These are phyloP conservation scores for Cystoderma amianthinum DNA, from an alignment of 768 basidiomycete genomes.

Conservation along the genomic window DNA sequence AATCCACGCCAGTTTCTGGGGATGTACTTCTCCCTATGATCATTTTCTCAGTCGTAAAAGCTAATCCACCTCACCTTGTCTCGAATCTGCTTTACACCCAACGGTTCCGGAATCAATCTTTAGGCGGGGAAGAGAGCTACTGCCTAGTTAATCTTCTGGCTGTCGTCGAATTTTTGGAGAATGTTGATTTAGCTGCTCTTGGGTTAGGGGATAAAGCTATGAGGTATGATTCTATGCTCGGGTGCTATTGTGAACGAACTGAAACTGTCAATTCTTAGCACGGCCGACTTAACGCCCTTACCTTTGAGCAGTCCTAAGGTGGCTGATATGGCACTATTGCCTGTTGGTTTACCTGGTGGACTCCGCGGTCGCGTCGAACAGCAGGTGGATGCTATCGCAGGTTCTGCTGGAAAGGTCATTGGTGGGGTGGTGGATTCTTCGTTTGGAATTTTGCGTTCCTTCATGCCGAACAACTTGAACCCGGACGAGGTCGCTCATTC, in stretches of 20 bases:
- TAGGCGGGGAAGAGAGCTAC: conserved; percentile 84
- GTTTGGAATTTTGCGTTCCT: conserved; percentile 78
- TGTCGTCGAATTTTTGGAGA: conserved; percentile 92
- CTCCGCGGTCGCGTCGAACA: conserved; percentile 74
- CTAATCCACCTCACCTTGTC: conserved; percentile 80
- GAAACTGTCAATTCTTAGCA: conserved; percentile 30
- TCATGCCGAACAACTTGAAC: conserved; percentile 51
- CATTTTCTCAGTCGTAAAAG: conserved; percentile 90
- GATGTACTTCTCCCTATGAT: conserved; percentile 90
- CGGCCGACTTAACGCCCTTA: conserved; percentile 78
- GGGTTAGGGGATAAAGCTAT: conserved; percentile 49
- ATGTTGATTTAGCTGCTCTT: conserved; percentile 76
- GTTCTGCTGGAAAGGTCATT: conserved; percentile 80
- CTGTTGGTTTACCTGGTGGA: conserved; percentile 40
- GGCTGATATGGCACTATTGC: conserved; percentile 34
- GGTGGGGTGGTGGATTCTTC: conserved; percentile 87
- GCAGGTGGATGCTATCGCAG: conserved; percentile 72
- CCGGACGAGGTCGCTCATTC: neutral
- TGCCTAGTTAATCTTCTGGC: conserved; percentile 94
- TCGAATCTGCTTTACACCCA: conserved; percentile 63
- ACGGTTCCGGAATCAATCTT: conserved; percentile 46
- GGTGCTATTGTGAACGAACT: neutral
- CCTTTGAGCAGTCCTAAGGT: conserved; percentile 54
- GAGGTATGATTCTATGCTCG: conserved; percentile 34
- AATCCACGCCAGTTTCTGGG: conserved; percentile 62